Evolutionary conservation across 2,329 filamentous ascomycete genomes (phyloP).

Genomic region (Macrophomina pseudophaseolina): DNA sequence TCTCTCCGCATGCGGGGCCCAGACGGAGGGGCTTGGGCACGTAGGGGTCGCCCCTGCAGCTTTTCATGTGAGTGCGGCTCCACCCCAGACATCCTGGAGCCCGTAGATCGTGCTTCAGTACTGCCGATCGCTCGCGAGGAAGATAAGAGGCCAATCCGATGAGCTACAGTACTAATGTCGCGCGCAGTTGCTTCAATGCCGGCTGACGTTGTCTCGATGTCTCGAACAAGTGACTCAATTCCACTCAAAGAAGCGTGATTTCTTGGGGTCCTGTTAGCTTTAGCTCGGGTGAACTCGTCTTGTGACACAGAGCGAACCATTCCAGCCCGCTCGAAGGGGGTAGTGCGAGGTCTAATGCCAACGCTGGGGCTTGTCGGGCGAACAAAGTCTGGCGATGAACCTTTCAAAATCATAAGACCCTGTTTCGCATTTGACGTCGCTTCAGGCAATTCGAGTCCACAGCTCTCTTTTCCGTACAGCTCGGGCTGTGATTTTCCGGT

Average conservation of each 20-base stretch:
- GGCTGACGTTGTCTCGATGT: constrained; percentile 9
- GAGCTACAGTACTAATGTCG: constrained; percentile 6
- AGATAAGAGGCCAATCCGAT: constrained; percentile 1
- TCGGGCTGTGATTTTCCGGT: constrained; percentile 14
- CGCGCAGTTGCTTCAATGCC: constrained; percentile 14
- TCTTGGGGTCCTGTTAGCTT: constrained; percentile 10
- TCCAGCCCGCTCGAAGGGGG: background rate
- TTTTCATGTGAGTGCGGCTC: constrained; percentile 7
- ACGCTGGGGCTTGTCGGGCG: constrained; percentile 22
- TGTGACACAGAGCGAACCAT: constrained; percentile 11
- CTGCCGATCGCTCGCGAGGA: background rate
- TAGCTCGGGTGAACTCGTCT: constrained; percentile 4
- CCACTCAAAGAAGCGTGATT: background rate
- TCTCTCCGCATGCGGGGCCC: constrained; percentile 19
- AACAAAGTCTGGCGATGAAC: background rate
- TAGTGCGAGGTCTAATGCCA: constrained; percentile 10
- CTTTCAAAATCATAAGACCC: background rate
- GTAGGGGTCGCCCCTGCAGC: constrained; percentile 24
- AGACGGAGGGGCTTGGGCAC: constrained; percentile 5
- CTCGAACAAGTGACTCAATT: background rate
- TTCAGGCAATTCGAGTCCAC: background rate
- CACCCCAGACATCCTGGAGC: background rate
- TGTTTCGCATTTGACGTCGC: background rate
- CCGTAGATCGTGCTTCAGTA: background rate
- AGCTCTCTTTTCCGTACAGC: background rate